Evolutionary conservation across 257 asterid genomes (phyloP), one percentile per base, ranked within the genome.

Genomic region (Voacanga thouarsii): DNA sequence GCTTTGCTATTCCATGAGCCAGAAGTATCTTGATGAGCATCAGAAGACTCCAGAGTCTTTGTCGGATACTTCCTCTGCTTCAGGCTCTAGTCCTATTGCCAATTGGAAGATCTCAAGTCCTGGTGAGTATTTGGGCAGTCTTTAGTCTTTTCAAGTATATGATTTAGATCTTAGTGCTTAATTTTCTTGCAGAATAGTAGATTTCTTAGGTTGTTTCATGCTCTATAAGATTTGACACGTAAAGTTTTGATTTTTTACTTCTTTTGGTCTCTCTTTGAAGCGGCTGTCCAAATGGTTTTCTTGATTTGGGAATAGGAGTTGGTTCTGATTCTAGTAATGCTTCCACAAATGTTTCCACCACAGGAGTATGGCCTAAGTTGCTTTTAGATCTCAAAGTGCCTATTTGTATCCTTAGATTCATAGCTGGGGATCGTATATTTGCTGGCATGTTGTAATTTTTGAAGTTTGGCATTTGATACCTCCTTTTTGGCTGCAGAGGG

Each of bases 41-140:
- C 89, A 83, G 23, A 80, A 75, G 73, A 45, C 74, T 30, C 72
- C 80, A 1, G 80, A 80, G 19, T 59, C 78, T n/a, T 30, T 82
- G 71, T 85, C 89, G 33, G 86, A 72, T n/a, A 49, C 75, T 75
- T 65, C 85, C 57, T 82, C 78, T 47, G 75, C 86, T 21, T 80
- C 86, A 1, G 82, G 78, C 51, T 79, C 85, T 53, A 75, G 80
- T 75, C 79, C 81, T 68, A 75, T 85, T 80, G 80, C 89, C 61
- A 85, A 76, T 76, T 85, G 89, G 89, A 85, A 83, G 83, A 85
- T 85, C 83, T 85, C 87, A 2, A 85, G 89, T 72, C 89, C 87
- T 60, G 89, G 89, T 85, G 51, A 77, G 81, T 30, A 19, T 47
- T 21, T 51, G 1, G 0, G 8, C 21, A 30, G 8, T 12, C 33